phyloP scores from a whole-genome alignment of 164 flowering plant species.

The Platanus orientalis region DNA sequence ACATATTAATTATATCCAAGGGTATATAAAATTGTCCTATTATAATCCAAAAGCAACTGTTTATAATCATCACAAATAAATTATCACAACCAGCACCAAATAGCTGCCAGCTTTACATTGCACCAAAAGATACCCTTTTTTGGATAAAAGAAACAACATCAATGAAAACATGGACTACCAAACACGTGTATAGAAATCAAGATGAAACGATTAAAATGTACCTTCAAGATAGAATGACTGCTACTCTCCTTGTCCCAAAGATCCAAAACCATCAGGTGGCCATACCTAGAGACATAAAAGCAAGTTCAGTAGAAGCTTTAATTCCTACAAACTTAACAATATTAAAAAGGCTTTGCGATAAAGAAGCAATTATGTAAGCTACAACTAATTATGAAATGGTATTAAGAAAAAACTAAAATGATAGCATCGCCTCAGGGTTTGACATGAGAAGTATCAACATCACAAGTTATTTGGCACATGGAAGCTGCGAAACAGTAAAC shows the following conservation, averaged over 20 bases:
- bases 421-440: not conserved
- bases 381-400: no score
- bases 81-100: no score
- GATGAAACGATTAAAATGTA: not conserved
- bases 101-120: no score
- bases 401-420: not conserved
- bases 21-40: no score
- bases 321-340: not conserved
- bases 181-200: no score
- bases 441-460: not conserved
- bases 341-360: not conserved
- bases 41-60: no score
- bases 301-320: conserved; percentile 1
- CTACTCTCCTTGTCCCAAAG: conserved; percentile 20
- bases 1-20: no score
- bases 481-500: not conserved
- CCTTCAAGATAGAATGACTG: not conserved
- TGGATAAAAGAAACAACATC: no score
- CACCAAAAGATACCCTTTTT: no score
- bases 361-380: no score
- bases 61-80: no score
- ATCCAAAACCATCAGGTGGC: conserved; percentile 47
- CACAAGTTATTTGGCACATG: not conserved
- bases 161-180: no score
- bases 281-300: conserved; percentile 33